Conservation (phyloP, 1,284 basidiomycete genomes). For the Pascua guehoae region DNA sequence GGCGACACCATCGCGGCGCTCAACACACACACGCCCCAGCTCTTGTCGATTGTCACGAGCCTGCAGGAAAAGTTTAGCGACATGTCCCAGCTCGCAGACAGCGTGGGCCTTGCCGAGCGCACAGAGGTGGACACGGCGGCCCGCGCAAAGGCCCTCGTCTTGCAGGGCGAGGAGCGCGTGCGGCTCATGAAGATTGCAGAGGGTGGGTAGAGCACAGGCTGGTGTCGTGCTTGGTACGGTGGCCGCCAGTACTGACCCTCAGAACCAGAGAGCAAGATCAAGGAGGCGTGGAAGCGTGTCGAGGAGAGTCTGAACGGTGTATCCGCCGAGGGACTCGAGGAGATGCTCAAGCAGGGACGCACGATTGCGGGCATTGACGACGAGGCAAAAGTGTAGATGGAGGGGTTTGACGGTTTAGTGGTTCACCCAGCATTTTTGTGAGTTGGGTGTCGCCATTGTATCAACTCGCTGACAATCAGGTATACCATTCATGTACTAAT, state of each 20-base stretch:
- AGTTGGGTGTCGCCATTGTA: no score
- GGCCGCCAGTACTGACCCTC: not conserved
- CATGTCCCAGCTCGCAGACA: constrained; percentile 44
- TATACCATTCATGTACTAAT: no score
- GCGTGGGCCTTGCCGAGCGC: constrained; percentile 24
- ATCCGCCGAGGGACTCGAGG: constrained; percentile 3
- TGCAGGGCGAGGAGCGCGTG: constrained; percentile 22
- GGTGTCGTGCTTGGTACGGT: no score
- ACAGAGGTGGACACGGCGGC: not conserved
- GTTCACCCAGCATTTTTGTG: no score
- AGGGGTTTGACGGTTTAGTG: not conserved
- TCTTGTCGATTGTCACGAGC: constrained; percentile 43
- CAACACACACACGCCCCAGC: constrained; percentile 47
- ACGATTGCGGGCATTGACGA: constrained; percentile 2
- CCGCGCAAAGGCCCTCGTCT: constrained; percentile 3
- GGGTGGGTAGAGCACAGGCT: no score
- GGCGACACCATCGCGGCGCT: constrained; percentile 46
- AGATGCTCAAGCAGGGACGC: constrained; percentile 10
- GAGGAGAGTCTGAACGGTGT: constrained; percentile 3
- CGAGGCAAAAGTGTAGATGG: not conserved
- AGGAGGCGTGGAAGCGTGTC: constrained; percentile 4
- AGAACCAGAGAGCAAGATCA: constrained; percentile 9
- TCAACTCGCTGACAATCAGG: no score
- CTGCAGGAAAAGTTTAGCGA: constrained; percentile 47
- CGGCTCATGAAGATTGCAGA: constrained; percentile 34